A percentile compares a stretch with the other conserved stretches of the same genome.
Evolutionary conservation across 2,329 filamentous ascomycete species (phyloP).

Genomic region (Hypoxylon sp.): DNA sequence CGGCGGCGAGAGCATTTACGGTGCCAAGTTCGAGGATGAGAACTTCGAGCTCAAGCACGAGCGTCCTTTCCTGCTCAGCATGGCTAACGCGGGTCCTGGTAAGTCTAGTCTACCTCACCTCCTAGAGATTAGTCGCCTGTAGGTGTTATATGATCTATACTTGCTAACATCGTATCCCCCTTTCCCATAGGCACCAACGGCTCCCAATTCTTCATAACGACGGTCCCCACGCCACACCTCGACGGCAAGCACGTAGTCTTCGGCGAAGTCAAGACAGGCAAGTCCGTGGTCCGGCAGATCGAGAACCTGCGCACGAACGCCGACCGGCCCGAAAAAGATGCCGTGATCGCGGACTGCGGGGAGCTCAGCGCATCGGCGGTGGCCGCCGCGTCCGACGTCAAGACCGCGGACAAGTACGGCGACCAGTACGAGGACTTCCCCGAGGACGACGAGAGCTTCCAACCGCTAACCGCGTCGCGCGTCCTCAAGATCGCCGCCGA

Average conservation of each 20-base stretch:
- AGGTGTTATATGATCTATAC: background rate
- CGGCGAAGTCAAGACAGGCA: constrained; percentile 92
- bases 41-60: constrained; percentile 95
- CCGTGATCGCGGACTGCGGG: constrained; percentile 85
- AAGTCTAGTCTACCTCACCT: constrained; percentile 55
- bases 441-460: constrained; percentile 77
- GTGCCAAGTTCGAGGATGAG: constrained; percentile 97
- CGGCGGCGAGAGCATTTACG: constrained; percentile 97
- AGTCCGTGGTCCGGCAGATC: constrained; percentile 89
- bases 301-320: constrained; percentile 84
- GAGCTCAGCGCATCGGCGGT: constrained; percentile 82
- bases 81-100: constrained; percentile 97
- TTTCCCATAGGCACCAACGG: constrained; percentile 83
- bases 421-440: constrained; percentile 97
- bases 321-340: constrained; percentile 84
- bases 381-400: constrained; percentile 76
- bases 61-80: constrained; percentile 92
- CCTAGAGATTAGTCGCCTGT: background rate
- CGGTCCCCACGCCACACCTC: constrained; percentile 92
- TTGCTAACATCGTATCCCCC: background rate
- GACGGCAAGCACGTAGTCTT: constrained; percentile 98
- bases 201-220: constrained; percentile 98
- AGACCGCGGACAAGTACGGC: constrained; percentile 82
- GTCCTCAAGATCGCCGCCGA: constrained; percentile 84
- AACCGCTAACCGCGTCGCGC: constrained; percentile 74